Evolutionary conservation across 2,329 filamentous ascomycete species (phyloP).

Genomic region (Diaporthe caulivora): DNA sequence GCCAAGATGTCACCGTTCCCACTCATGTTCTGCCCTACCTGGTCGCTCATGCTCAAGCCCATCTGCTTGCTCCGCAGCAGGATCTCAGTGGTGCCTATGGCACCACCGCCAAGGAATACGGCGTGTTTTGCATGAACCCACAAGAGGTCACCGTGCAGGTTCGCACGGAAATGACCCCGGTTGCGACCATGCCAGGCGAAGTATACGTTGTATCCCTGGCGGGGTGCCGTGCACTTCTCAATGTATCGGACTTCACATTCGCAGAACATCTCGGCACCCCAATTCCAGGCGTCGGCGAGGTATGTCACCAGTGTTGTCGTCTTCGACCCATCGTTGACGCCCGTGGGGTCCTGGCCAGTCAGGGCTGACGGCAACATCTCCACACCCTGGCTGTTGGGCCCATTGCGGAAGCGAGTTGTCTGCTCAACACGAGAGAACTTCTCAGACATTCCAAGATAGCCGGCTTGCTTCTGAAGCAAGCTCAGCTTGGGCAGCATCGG

Average conservation of each 20-base stretch:
- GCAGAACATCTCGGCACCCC: slow-evolving; percentile 79
- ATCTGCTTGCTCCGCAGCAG: slow-evolving; percentile 70
- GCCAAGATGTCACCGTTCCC: slow-evolving; percentile 76
- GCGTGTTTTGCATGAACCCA: slow-evolving; percentile 76
- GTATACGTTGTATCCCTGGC: slow-evolving; percentile 72
- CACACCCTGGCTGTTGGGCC: slow-evolving; percentile 73
- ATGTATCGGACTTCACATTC: slow-evolving; percentile 75
- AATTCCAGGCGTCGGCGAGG: slow-evolving; percentile 77
- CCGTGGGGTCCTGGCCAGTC: slow-evolving; percentile 73
- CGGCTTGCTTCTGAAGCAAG: slow-evolving; percentile 69
- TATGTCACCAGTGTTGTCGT: slow-evolving; percentile 76
- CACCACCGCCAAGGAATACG: slow-evolving; percentile 75
- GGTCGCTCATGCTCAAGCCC: slow-evolving; percentile 68
- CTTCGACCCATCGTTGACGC: slow-evolving; percentile 77
- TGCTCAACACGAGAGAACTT: slow-evolving; percentile 70
- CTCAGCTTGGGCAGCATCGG: slow-evolving; percentile 69
- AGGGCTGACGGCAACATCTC: slow-evolving; percentile 71
- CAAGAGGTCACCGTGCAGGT: slow-evolving; percentile 71
- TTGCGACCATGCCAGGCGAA: slow-evolving; percentile 74
- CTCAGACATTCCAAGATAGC: slow-evolving; percentile 60
- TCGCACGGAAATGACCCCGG: slow-evolving; percentile 65
- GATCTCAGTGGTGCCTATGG: slow-evolving; percentile 75
- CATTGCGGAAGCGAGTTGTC: slow-evolving; percentile 73
- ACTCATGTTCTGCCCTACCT: slow-evolving; percentile 71
- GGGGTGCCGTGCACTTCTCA: slow-evolving; percentile 59